These are phyloP conservation scores for Rhododendron kiyosumense DNA, from an alignment of 148 eudicot genomes.

Conservation along the genomic window DNA sequence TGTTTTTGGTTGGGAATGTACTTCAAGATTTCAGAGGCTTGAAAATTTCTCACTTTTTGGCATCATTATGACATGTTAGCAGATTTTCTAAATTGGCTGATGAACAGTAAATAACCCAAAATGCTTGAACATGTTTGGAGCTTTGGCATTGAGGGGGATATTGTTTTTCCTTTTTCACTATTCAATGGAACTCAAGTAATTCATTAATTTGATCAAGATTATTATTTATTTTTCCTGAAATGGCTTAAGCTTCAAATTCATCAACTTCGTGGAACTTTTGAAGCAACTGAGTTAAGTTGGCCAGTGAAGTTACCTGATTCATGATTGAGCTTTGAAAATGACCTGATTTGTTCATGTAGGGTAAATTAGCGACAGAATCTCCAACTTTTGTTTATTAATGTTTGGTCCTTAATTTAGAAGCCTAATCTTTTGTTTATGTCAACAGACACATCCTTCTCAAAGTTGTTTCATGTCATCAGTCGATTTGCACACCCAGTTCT, in stretches of 20 bases:
- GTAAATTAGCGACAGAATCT: not conserved
- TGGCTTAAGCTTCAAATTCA: not conserved
- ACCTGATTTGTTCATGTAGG: not conserved
- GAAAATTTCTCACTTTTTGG: not conserved
- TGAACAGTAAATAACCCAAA: not conserved
- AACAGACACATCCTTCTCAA: constrained; percentile 85
- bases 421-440: constrained; percentile 17
- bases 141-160: not conserved
- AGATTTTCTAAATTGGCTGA: not conserved
- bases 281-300: not conserved
- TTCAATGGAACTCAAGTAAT: not conserved
- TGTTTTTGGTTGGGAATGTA: not conserved
- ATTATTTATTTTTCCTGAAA: not conserved
- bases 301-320: not conserved
- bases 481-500: constrained; percentile 71
- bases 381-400: not conserved
- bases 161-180: not conserved
- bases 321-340: not conserved
- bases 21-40: not conserved
- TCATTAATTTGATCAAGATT: not conserved
- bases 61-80: not conserved
- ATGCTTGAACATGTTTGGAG: not conserved
- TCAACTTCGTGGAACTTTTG: not conserved
- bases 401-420: not conserved
- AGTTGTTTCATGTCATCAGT: constrained; percentile 81